Base-by-base conservation (phyloP, 371 early-diverging fungal genomes). In the Chytridium lagenaria region DNA sequence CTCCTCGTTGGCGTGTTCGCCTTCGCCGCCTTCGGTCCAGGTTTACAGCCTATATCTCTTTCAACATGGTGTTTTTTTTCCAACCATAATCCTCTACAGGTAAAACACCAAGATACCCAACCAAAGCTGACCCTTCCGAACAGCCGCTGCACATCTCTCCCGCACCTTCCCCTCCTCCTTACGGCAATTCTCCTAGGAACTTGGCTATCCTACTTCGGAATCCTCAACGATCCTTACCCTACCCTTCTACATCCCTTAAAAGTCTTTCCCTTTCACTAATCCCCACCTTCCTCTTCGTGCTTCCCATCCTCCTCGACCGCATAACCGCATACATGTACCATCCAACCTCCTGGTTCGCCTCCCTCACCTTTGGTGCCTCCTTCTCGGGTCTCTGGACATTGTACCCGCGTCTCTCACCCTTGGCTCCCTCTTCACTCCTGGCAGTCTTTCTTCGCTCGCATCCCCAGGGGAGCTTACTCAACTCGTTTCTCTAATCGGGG, bases 271-370 rank as follows among this genome's bases (percentile, higher is more conserved):
- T 66, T 30, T 39, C 66, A 16, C 66, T 66, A 5, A 15, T 2
- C 16, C 10, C 49, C 44, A 30, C 28, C 12, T 23, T 16, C 5
- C 2, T 66, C 39, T 66, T 49, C 49, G 5, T 66, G 12, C 19
- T 44, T 7, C 66, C 66, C 37, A 28, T 40, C 37, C 3, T 66
- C 19, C 16, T 66, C 22, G 66, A 66, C 37, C 66, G 49, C 44
- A 40, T 66, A 10, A 7, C 66, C 2, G 37, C 66, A 5, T 66
- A 10, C 28, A 37, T 66, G 40, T 66, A 66, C 44, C 33, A 66
- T 30, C 66, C 66, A 39, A 66, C 66, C 2, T 66, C 66, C 16
- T 66, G 66, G 66, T 66, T 66, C 44, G 66, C 66, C 37, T 66
- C 66, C 28, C 44, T 66, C 16, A 5, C 66, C 2, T 66, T 66